phyloP scores from a whole-genome alignment of 2,329 filamentous ascomycete species.

The Pezicula carpinea region DNA sequence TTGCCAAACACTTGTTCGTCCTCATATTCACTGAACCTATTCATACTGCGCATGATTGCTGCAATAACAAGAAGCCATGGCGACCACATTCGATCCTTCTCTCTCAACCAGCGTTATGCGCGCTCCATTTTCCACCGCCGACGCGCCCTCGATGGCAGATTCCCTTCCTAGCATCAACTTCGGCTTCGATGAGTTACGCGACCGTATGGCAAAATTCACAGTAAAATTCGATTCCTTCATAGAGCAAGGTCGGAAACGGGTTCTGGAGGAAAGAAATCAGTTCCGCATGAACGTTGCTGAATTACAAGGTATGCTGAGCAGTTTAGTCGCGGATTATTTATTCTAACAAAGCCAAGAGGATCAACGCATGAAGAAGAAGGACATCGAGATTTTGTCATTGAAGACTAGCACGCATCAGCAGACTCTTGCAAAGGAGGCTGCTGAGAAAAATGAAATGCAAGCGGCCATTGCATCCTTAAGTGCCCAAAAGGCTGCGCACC shows the following conservation, averaged over 20 bases:
- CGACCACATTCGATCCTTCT: conserved; percentile 63
- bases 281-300: conserved; percentile 89
- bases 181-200: conserved; percentile 90
- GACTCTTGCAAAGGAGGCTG: conserved; percentile 69
- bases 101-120: conserved; percentile 55
- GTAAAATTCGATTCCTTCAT: conserved; percentile 90
- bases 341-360: conserved; percentile 59
- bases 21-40: background rate
- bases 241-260: conserved; percentile 81
- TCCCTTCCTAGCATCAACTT: conserved; percentile 88
- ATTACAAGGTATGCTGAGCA: conserved; percentile 64
- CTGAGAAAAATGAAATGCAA: conserved; percentile 74
- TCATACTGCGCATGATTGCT: background rate
- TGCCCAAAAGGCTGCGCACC: conserved; percentile 56
- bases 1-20: background rate
- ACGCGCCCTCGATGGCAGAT: conserved; percentile 65
- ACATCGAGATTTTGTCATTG: conserved; percentile 76
- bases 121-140: conserved; percentile 45
- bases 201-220: conserved; percentile 92
- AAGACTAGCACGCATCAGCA: conserved; percentile 68
- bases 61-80: conserved; percentile 35
- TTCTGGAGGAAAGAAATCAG: conserved; percentile 88
- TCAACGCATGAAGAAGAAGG: conserved; percentile 81
- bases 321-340: background rate
- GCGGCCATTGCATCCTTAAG: conserved; percentile 53